Evolutionary conservation across 371 early-diverging fungal genomes (phyloP), one percentile per base, ranked within the genome.

Genomic region (Saksenaea oblongispora): DNA sequence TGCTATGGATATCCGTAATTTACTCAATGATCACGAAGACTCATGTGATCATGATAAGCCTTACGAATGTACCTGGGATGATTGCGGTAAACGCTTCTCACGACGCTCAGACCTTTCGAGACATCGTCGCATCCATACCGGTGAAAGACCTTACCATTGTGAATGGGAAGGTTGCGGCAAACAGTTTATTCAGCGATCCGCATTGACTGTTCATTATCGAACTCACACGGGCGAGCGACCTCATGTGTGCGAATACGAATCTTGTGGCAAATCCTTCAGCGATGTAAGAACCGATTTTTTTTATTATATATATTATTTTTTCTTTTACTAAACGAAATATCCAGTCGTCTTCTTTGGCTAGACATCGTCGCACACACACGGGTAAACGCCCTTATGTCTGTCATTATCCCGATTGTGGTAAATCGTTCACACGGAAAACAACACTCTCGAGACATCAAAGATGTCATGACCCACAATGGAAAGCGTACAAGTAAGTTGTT

Each of bases 141-240:
- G 87, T 53, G 90, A 89, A 66, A 76, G 84, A 65, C 89, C 90
- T 5, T 90, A 84, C 66, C 76, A 74, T 36, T 89, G 91, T 71
- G 65, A 70, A 36, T 84, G 83, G 71, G 68, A 72, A 24, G 81
- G 78, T 34, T 91, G 91, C 66, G 82, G 83, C 59, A 91, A 91
- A 71, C 84, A 85, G 42, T 91, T 91, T 64, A 87, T 91, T 67
- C 91, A 91, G 70, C 80, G 88, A 34, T 90, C 90, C 4, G 91
- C 91, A 27, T 76, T 91, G 64, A 89, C 88, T 0, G 90, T 90
- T 39, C 92, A 91, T 64, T 78, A 81, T 53, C 86, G 91, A 59
- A 91, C 91, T 0, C 91, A 91, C 69, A 84, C 91, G 7, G 91
- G 91, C 37, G 92, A 90, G 69, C 78, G 86, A 31, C 91, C 91